Base-by-base conservation (phyloP, 495 filamentous ascomycete genomes). In the Aspergillus conjunctus region DNA sequence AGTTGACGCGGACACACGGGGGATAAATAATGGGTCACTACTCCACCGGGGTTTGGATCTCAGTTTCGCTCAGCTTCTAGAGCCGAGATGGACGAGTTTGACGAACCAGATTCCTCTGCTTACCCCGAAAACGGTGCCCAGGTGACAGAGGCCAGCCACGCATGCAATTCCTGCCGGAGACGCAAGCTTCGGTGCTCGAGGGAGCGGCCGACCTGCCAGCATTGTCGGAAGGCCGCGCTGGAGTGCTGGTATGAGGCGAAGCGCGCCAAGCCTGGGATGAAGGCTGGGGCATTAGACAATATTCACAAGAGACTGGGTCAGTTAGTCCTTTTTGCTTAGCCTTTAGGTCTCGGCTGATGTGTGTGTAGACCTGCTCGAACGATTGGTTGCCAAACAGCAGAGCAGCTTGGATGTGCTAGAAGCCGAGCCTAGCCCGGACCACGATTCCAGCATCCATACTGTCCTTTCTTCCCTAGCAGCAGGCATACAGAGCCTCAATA, bases 101-200 rank as follows among this genome's bases (percentile, higher is more conserved):
- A n/a, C n/a, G n/a, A n/a, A n/a, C n/a, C n/a, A n/a, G n/a, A n/a
- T n/a, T n/a, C n/a, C n/a, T n/a, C n/a, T n/a, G n/a, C n/a, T n/a
- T n/a, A n/a, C n/a, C n/a, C n/a, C n/a, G n/a, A n/a, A n/a, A n/a
- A n/a, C n/a, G n/a, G n/a, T n/a, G n/a, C n/a, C n/a, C n/a, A n/a
- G n/a, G n/a, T n/a, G n/a, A n/a, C n/a, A n/a, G n/a, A n/a, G n/a
- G n/a, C n/a, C n/a, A n/a, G 56, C n/a, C 57, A 52, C 12, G 62
- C 65, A 11, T 68, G 65, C 52, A 45, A 59, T n/a, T 15, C 59
- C 9, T 71, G 68, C 44, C 59, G 66, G 10, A 63, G 48, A 51
- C 63, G 66, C 22, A 71, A 71, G 44, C 59, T 66, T 3, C 51
- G 60, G 20, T 71, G 68, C 56, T 68, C 66, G 11, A 65, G 64